Evolutionary conservation across 2,329 filamentous ascomycete genomes (phyloP).

Genomic region (Annulohypoxylon truncatum): DNA sequence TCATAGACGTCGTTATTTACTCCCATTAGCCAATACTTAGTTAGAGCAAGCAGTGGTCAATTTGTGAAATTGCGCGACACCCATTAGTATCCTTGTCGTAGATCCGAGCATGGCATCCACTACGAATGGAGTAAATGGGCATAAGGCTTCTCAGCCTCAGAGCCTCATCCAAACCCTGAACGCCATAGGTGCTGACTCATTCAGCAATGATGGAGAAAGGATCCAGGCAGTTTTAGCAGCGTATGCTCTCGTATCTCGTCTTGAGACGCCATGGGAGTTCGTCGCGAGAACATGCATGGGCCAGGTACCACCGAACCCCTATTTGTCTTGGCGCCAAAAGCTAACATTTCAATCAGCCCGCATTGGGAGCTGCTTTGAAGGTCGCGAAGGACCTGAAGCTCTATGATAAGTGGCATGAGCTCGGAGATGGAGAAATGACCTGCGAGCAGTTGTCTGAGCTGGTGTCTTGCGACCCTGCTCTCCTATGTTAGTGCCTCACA

Average conservation of each 20-base stretch:
- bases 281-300: conserved; percentile 5
- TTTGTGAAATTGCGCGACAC: background rate
- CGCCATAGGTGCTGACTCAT: background rate
- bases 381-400: conserved; percentile 36
- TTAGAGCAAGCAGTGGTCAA: background rate
- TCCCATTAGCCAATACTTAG: conserved; percentile 8
- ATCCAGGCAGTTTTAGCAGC: conserved; percentile 27
- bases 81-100: background rate
- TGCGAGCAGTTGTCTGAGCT: conserved; percentile 16
- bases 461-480: conserved; percentile 29
- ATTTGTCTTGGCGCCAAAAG: background rate
- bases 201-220: conserved; percentile 13
- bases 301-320: background rate
- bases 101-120: background rate
- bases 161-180: background rate
- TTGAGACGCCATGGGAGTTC: conserved; percentile 19
- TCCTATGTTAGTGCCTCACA: conserved; percentile 27
- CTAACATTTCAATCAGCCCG: conserved; percentile 32
- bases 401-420: conserved; percentile 41
- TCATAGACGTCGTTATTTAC: background rate
- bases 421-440: conserved; percentile 22
- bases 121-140: background rate
- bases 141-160: background rate
- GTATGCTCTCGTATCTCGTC: conserved; percentile 19
- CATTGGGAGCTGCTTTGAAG: conserved; percentile 39